Percentiles rank a stretch among this genome's conserved stretches.
phyloP scores from a whole-genome alignment of 805 yeast species.

The Torulaspora delbrueckii region DNA sequence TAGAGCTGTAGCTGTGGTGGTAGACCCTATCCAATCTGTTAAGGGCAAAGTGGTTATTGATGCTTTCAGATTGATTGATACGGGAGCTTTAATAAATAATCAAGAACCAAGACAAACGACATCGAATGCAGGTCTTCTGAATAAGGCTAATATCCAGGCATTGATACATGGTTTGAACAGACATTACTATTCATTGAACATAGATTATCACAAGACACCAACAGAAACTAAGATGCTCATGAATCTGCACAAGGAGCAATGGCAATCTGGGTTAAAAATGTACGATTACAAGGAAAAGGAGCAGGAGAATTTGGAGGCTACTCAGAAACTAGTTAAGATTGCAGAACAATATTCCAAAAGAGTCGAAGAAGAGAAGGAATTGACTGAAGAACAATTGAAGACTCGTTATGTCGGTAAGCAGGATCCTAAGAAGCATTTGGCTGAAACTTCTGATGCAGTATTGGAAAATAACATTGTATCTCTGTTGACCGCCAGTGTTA shows the following conservation, averaged over 20 bases:
- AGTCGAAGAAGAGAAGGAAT: slow-evolving; percentile 85
- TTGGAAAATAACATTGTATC: slow-evolving; percentile 89
- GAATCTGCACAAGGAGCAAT: slow-evolving; percentile 88
- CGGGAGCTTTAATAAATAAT: slow-evolving; percentile 85
- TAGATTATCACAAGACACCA: slow-evolving; percentile 88
- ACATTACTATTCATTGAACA: slow-evolving; percentile 91
- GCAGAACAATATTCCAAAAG: slow-evolving; percentile 87
- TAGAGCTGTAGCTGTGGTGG: slow-evolving; percentile 96
- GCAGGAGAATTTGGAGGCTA: slow-evolving; percentile 63
- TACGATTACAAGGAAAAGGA: slow-evolving; percentile 75
- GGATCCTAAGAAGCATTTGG: slow-evolving; percentile 96
- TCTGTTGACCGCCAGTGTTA: slow-evolving; percentile 81
- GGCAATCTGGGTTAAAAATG: slow-evolving; percentile 89
- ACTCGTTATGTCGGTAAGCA: slow-evolving; percentile 97
- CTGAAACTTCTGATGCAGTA: slow-evolving; percentile 78
- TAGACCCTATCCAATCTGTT: slow-evolving; percentile 97
- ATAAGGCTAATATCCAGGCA: slow-evolving; percentile 95
- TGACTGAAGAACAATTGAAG: slow-evolving; percentile 81
- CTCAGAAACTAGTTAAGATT: slow-evolving; percentile 77
- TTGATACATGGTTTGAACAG: slow-evolving; percentile 95
- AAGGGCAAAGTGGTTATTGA: slow-evolving; percentile 98
- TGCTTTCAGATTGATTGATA: slow-evolving; percentile 91
- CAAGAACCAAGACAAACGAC: slow-evolving; percentile 98
- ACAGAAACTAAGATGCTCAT: slow-evolving; percentile 90
- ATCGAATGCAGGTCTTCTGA: slow-evolving; percentile 88